These are phyloP conservation scores for Boletellus ananas DNA, from an alignment of 768 basidiomycete genomes.

Conservation along the genomic window DNA sequence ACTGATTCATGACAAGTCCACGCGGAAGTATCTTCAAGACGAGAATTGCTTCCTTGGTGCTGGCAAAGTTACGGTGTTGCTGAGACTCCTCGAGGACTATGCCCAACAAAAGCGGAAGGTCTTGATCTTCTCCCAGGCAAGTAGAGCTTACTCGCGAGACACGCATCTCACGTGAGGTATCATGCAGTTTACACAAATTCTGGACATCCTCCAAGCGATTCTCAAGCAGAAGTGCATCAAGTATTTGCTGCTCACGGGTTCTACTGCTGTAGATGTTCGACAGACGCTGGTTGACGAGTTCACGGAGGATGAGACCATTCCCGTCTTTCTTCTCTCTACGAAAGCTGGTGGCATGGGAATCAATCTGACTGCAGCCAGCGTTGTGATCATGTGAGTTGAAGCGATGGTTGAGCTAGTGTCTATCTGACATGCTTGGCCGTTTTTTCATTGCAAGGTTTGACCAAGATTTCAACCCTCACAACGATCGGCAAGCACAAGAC, in stretches of 20 bases:
- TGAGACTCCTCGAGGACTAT: conserved; percentile 69
- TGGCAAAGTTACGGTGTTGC: conserved; percentile 78
- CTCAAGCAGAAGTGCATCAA: conserved; percentile 68
- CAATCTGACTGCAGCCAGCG: conserved; percentile 92
- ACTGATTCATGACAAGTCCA: conserved; percentile 45
- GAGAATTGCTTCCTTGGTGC: conserved; percentile 78
- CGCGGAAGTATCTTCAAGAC: conserved; percentile 69
- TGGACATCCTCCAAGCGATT: conserved; percentile 87
- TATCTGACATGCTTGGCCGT: not conserved
- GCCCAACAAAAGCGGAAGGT: conserved; percentile 69
- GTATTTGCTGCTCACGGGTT: conserved; percentile 85
- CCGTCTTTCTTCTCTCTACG: conserved; percentile 87
- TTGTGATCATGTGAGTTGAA: conserved; percentile 77
- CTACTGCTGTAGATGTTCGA: conserved; percentile 89
- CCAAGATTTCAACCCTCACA: conserved; percentile 97
- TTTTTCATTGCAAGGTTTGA: conserved; percentile 65
- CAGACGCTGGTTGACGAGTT: conserved; percentile 96
- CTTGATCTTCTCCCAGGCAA: conserved; percentile 91
- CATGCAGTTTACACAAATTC: conserved; percentile 85
- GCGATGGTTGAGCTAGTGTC: not conserved
- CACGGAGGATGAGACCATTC: conserved; percentile 75
- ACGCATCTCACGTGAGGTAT: not conserved
- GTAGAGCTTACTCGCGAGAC: conserved; percentile 11
- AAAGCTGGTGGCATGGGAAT: conserved; percentile 97
- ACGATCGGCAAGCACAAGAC: conserved; percentile 97